Evolutionary conservation across 2,329 filamentous ascomycete species (phyloP).

Genomic region (Pseudodiploospora longispora): DNA sequence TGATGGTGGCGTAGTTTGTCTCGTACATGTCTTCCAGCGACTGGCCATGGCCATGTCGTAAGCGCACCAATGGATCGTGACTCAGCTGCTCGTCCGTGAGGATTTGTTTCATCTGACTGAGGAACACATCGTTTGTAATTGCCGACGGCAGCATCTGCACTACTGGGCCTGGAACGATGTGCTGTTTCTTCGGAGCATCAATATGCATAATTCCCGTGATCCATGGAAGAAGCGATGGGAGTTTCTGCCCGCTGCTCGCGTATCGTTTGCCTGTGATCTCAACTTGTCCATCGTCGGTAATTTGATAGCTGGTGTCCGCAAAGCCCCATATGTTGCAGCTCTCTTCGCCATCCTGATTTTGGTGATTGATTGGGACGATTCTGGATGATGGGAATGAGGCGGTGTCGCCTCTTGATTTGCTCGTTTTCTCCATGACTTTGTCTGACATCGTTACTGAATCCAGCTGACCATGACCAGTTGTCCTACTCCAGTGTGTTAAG

Average conservation of each 20-base stretch:
- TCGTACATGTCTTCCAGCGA: slow-evolving; percentile 3
- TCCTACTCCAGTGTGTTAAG: too few relatives aligned
- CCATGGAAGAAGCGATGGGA: background rate
- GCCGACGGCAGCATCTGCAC: background rate
- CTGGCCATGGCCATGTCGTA: slow-evolving; percentile 1
- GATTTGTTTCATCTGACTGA: background rate
- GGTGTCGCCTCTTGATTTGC: too few relatives aligned
- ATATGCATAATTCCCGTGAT: background rate
- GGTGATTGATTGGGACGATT: background rate
- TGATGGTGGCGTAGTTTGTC: background rate
- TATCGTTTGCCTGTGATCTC: background rate
- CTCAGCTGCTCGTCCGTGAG: background rate
- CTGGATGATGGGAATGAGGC: too few relatives aligned
- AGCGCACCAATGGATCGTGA: background rate
- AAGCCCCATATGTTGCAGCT: background rate
- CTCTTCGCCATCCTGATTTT: background rate
- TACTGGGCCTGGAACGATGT: background rate
- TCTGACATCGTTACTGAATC: too few relatives aligned
- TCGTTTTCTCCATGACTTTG: too few relatives aligned
- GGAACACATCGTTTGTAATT: background rate
- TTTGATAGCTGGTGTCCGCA: background rate
- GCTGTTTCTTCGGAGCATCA: background rate
- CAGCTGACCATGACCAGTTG: too few relatives aligned
- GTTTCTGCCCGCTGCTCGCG: background rate
- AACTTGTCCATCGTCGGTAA: background rate